phyloP scores from a whole-genome alignment of 2,329 filamentous ascomycete species.

The Colletotrichum euphorbiae region DNA sequence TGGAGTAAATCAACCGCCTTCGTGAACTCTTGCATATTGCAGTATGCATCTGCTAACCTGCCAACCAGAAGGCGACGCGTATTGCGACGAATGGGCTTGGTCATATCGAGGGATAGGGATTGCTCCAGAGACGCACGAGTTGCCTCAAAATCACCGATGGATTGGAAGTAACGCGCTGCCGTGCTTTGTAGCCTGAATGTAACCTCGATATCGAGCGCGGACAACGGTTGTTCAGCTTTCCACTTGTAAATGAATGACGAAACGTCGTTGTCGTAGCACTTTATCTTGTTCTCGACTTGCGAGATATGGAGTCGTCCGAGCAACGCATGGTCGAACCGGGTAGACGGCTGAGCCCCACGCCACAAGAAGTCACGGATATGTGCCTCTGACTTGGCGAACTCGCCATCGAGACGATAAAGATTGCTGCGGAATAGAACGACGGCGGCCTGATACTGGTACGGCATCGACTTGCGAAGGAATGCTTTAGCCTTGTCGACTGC shows the following conservation, averaged over 20 bases:
- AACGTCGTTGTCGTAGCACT: constrained; percentile 47
- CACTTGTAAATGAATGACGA: constrained; percentile 47
- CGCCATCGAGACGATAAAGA: constrained; percentile 44
- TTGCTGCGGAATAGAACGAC: constrained; percentile 49
- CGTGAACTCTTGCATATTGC: constrained; percentile 44
- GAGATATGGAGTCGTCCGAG: constrained; percentile 50
- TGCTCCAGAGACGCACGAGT: constrained; percentile 48
- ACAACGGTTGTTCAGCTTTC: constrained; percentile 46
- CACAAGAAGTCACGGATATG: constrained; percentile 44
- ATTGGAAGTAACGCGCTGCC: constrained; percentile 49
- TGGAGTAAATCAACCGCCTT: constrained; percentile 43
- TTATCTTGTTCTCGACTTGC: constrained; percentile 50
- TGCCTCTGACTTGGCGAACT: constrained; percentile 44
- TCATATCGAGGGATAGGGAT: constrained; percentile 43
- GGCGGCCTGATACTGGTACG: constrained; percentile 48
- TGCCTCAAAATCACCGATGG: constrained; percentile 47
- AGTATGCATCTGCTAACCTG: constrained; percentile 46
- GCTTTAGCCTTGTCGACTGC: constrained; percentile 45
- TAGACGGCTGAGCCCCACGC: constrained; percentile 34
- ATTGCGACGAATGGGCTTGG: constrained; percentile 45
- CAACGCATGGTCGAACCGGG: constrained; percentile 46
- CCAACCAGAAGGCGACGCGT: constrained; percentile 45
- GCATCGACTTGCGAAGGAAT: constrained; percentile 45
- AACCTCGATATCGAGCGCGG: constrained; percentile 49
- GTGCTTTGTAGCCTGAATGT: constrained; percentile 49